Evolutionary conservation across 176 grass and related monocot species (phyloP).

Genomic region (Rhipidocladum racemiflorum): DNA sequence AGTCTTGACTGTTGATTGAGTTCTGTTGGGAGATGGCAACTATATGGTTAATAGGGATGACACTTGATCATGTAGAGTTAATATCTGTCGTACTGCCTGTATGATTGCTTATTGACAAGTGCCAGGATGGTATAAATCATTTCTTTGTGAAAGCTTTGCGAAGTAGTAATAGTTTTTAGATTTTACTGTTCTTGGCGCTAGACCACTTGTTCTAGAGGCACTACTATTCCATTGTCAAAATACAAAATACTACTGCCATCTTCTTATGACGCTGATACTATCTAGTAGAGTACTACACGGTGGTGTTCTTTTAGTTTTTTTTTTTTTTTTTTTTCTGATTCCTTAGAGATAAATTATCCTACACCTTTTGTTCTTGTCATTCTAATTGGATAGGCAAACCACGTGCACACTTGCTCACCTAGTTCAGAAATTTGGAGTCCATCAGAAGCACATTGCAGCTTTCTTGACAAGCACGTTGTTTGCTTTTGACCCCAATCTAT

Average conservation of each 20-base stretch:
- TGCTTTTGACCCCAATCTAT: background rate
- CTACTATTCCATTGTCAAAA: background rate
- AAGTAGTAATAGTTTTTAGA: background rate
- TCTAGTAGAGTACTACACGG: background rate
- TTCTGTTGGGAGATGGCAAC: background rate
- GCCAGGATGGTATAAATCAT: background rate
- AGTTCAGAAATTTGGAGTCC: background rate
- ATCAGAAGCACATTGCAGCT: background rate
- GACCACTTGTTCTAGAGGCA: background rate
- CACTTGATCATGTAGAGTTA: background rate
- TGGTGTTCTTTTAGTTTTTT: background rate
- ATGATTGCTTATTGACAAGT: background rate
- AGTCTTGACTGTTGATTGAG: background rate
- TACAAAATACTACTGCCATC: background rate
- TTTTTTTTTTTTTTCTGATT: background rate
- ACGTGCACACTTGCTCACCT: background rate
- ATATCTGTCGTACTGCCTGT: background rate
- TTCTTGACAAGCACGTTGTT: background rate
- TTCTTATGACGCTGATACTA: background rate
- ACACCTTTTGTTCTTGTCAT: background rate
- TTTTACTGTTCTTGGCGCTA: background rate
- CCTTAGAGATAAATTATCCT: background rate
- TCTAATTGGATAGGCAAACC: background rate
- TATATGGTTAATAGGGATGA: background rate
- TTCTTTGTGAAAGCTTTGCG: background rate